Evolutionary conservation across 2,329 filamentous ascomycete genomes (phyloP).

Genomic region (Fusarium redolens): DNA sequence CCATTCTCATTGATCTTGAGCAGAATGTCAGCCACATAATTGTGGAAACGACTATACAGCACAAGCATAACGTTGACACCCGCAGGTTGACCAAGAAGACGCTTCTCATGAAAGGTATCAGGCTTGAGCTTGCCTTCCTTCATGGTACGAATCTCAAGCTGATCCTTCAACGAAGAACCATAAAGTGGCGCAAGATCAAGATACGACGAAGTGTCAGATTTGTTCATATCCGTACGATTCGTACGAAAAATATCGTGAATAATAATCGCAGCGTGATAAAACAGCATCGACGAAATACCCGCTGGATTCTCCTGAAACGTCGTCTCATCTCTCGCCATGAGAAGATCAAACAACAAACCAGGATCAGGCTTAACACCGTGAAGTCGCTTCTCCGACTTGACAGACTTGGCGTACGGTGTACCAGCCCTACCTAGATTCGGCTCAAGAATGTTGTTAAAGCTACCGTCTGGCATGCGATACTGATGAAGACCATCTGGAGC

Average conservation of each 20-base stretch:
- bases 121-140: conserved; percentile 76
- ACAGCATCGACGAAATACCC: conserved; percentile 79
- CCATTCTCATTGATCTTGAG: conserved; percentile 74
- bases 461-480: conserved; percentile 53
- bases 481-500: conserved; percentile 52
- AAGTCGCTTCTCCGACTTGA: conserved; percentile 67
- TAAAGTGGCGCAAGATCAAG: conserved; percentile 80
- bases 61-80: conserved; percentile 76
- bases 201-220: conserved; percentile 77
- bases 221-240: conserved; percentile 69
- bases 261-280: conserved; percentile 77
- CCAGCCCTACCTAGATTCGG: conserved; percentile 73
- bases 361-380: conserved; percentile 72
- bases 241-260: conserved; percentile 54
- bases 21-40: conserved; percentile 72
- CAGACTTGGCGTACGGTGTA: conserved; percentile 75
- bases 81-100: conserved; percentile 73
- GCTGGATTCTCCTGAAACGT: conserved; percentile 73
- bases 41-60: conserved; percentile 77
- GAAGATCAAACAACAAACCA: conserved; percentile 73
- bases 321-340: conserved; percentile 67
- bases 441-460: conserved; percentile 67
- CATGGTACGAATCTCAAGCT: conserved; percentile 71
- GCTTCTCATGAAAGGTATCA: conserved; percentile 75
- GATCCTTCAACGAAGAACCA: conserved; percentile 72